Conservation (phyloP, 306 rosid genomes). For the Castanea crenata region DNA sequence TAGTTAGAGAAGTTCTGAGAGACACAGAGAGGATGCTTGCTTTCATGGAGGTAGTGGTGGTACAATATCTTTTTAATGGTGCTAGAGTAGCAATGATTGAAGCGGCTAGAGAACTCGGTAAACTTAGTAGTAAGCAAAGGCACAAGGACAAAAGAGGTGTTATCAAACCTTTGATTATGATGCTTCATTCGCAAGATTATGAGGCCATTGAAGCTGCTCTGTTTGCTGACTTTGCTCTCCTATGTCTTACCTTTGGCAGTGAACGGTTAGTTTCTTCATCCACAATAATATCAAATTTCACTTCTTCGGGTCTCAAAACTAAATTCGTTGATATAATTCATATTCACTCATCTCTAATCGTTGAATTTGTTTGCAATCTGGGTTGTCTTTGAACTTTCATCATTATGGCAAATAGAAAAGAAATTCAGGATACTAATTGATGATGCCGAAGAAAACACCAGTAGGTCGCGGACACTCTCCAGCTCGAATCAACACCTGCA, state of each 20-base stretch:
- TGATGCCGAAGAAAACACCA: no score
- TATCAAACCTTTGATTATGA: slow-evolving; percentile 58
- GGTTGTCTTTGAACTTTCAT: not conserved
- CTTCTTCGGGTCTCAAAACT: no score
- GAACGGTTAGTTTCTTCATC: slow-evolving; percentile 59
- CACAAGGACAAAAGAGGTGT: slow-evolving; percentile 55
- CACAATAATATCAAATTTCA: not conserved
- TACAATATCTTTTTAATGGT: slow-evolving; percentile 49
- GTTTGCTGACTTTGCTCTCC: slow-evolving; percentile 38
- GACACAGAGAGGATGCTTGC: slow-evolving; percentile 8
- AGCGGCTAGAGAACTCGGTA: slow-evolving; percentile 53
- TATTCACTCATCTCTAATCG: not conserved
- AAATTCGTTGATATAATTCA: not conserved
- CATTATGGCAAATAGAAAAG: not conserved
- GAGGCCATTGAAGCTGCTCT: slow-evolving; percentile 72
- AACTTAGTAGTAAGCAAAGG: slow-evolving; percentile 48
- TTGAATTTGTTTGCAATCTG: not conserved
- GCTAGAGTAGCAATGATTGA: slow-evolving; percentile 47
- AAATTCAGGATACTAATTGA: not conserved
- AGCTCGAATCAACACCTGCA: no score
- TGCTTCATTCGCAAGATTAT: slow-evolving; percentile 59
- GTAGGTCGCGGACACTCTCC: no score
- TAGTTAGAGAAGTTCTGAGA: not conserved
- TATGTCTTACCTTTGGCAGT: slow-evolving; percentile 67
- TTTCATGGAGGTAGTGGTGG: slow-evolving; percentile 57